These are phyloP conservation scores for Lithospermum erythrorhizon DNA, from an alignment of 257 asterid genomes.

Conservation along the genomic window DNA sequence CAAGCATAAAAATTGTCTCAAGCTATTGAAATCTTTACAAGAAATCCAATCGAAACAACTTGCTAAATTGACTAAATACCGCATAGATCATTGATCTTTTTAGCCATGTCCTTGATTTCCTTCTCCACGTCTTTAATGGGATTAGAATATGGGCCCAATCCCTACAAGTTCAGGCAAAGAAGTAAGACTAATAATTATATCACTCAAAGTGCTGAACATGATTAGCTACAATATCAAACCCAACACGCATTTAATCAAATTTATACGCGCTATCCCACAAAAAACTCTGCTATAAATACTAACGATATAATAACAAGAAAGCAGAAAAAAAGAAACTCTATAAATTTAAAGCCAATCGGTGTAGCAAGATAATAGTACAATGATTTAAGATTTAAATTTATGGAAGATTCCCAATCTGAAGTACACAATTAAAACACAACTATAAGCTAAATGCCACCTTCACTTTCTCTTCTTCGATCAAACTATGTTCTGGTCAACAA, in stretches of 20 bases:
- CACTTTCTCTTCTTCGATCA: too few relatives aligned
- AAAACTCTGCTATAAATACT: too few relatives aligned
- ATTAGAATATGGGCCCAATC: slow-evolving; percentile 74
- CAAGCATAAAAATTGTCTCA: not conserved
- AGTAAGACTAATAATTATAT: not conserved
- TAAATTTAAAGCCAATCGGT: too few relatives aligned
- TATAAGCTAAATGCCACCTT: too few relatives aligned
- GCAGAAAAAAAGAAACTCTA: too few relatives aligned
- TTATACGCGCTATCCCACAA: too few relatives aligned
- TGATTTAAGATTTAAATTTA: too few relatives aligned
- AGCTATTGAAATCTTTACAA: not conserved
- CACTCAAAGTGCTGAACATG: not conserved
- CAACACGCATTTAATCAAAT: not conserved
- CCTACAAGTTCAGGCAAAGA: slow-evolving; percentile 30
- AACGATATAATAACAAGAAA: too few relatives aligned
- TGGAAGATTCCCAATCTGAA: too few relatives aligned
- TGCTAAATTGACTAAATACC: slow-evolving; percentile 32
- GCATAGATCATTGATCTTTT: slow-evolving; percentile 80
- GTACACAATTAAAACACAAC: too few relatives aligned
- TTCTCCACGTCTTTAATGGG: slow-evolving; percentile 81
- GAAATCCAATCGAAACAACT: not conserved
- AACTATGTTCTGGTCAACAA: too few relatives aligned
- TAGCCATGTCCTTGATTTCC: slow-evolving; percentile 87
- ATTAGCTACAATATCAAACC: not conserved
- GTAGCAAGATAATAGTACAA: too few relatives aligned